Percentiles rank a stretch among this genome's conserved stretches.
Conservation (phyloP, 2,329 filamentous ascomycete genomes). For the Pyrenochaeta sp. region DNA sequence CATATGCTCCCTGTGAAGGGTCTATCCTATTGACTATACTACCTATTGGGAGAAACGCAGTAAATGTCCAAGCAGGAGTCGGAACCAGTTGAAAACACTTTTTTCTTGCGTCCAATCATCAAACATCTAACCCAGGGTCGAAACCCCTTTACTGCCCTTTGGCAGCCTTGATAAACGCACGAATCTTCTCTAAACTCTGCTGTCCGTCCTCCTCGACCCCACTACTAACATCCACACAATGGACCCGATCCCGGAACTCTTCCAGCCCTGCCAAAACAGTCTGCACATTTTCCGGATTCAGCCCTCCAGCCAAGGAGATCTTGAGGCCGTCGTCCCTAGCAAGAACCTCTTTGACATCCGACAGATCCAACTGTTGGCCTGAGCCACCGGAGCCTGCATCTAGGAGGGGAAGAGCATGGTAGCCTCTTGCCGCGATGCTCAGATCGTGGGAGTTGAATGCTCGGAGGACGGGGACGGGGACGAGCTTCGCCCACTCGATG, state of each 20-base stretch:
- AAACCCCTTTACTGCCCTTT: no score
- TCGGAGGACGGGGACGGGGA: conserved; percentile 90
- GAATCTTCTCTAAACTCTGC: conserved; percentile 83
- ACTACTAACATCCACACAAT: conserved; percentile 91
- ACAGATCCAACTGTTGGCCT: conserved; percentile 77
- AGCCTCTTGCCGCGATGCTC: conserved; percentile 77
- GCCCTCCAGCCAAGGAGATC: conserved; percentile 83
- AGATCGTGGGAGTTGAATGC: conserved; percentile 80
- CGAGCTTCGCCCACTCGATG: conserved; percentile 85
- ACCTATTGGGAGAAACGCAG: no score
- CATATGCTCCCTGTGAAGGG: no score
- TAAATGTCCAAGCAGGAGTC: no score
- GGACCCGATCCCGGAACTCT: conserved; percentile 66
- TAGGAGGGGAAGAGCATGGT: conserved; percentile 82
- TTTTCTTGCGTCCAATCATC: no score
- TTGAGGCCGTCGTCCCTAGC: conserved; percentile 72
- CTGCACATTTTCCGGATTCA: conserved; percentile 80
- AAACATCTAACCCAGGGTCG: no score
- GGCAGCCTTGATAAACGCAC: conserved; percentile 77
- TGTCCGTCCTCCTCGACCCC: conserved; percentile 82
- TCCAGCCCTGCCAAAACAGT: conserved; percentile 70
- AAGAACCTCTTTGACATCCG: conserved; percentile 72
- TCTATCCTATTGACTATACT: no score
- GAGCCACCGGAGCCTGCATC: conserved; percentile 86
- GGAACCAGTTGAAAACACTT: no score